Base-by-base conservation (phyloP, 768 basidiomycete genomes). In the Psilocybe azurescens region DNA sequence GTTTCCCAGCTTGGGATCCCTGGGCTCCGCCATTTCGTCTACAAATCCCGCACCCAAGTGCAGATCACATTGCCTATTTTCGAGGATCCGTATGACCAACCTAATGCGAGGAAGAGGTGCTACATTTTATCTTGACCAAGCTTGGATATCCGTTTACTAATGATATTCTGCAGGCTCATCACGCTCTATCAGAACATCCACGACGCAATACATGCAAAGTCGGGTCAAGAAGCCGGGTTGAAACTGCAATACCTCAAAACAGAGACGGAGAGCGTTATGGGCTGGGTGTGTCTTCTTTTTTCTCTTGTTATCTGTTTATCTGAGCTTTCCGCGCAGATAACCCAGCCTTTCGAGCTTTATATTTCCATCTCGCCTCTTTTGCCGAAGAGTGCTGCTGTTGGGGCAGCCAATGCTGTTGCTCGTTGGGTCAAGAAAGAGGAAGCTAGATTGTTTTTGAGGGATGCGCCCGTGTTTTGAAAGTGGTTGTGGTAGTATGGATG, bases 391-490 rank as follows among this genome's bases (percentile, higher is more conserved):
- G 94, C 92, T 0, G 89, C 87, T 1, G 89, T 98, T 13, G 86
- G 89, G 11, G 92, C 95, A 4, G 97, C 97, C 7, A 97, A 98
- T 72, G 83, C 89, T 1, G 90, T 98, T 28, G 89, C 89, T 20
- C 81, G 89, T 14, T 99, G 97, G 97, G 89, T 97, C 5, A 90
- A 92, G 81, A 90, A 88, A 67, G 93, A 97, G 70, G 97, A 97
- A 73, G 77, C 77, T 5, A 82, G 79, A 67, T 69, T 99, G 61
- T 98, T 98, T 73, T 76, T 99, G 65, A 83, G 84, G 59, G 91
- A 96, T 73, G 95, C 96, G 28, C 95, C 96, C 3, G 91, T 95
- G 36, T 97, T 98, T 73, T 74, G 62, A 69, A 24, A 24, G 18
- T 53, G 2, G 14, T 6, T 36, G 5, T 38, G 7, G 52, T 16